Conservation (phyloP, 148 eudicot species). For the Diospyros kaki region DNA sequence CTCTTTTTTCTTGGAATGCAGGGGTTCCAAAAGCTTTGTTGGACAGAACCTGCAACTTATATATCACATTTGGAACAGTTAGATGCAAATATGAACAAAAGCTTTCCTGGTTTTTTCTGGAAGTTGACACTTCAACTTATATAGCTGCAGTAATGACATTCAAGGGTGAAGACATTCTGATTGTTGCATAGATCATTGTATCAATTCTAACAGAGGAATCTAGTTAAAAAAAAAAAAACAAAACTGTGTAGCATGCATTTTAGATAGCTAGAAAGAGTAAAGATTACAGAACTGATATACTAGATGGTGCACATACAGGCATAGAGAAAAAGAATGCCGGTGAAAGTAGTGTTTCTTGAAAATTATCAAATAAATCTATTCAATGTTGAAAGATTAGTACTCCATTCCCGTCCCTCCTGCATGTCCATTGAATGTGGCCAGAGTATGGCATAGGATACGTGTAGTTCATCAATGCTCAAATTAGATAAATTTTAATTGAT, state of each 20-base stretch:
- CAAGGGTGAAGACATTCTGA: not conserved
- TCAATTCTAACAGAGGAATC: not conserved
- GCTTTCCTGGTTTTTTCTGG: not conserved
- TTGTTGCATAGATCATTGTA: not conserved
- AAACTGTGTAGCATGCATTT: not conserved
- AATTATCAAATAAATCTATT: not conserved
- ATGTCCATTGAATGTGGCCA: too few species aligned
- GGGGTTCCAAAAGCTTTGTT: constrained; percentile 4
- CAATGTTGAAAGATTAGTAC: not conserved
- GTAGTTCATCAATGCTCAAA: too few species aligned
- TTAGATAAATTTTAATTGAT: too few species aligned
- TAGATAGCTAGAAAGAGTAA: not conserved
- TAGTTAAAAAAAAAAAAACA: not conserved
- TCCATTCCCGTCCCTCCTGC: not conserved
- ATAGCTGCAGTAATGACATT: not conserved
- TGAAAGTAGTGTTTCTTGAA: not conserved
- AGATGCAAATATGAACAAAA: not conserved
- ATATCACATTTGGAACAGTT: not conserved
- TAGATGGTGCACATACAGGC: not conserved
- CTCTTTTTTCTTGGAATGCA: constrained; percentile 12
- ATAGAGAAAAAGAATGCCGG: not conserved
- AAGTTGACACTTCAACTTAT: not conserved
- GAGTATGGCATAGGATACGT: too few species aligned
- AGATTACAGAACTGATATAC: constrained; percentile 2
- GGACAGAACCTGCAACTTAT: constrained; percentile 11